phyloP scores from a whole-genome alignment of 1,139 yeast genomes.

The Yamadazyma diddensiae region DNA sequence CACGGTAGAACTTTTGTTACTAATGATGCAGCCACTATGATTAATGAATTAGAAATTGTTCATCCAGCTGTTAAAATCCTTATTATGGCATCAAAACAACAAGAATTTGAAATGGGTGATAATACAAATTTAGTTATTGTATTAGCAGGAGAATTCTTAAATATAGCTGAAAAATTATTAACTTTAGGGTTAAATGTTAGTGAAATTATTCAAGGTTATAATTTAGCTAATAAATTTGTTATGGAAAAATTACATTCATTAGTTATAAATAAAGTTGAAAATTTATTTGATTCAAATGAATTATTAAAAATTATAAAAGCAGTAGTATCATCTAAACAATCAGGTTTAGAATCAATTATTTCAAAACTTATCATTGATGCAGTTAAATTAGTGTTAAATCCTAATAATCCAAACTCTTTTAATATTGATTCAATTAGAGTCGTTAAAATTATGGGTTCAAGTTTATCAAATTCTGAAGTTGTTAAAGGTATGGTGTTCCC shows the following conservation, averaged over 20 bases:
- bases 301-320: slow-evolving; percentile 77
- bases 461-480: slow-evolving; percentile 71
- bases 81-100: slow-evolving; percentile 96
- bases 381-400: slow-evolving; percentile 69
- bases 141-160: slow-evolving; percentile 88
- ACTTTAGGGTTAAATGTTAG: slow-evolving; percentile 86
- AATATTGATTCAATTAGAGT: slow-evolving; percentile 93
- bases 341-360: slow-evolving; percentile 78
- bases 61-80: slow-evolving; percentile 96
- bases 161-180: slow-evolving; percentile 77
- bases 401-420: slow-evolving; percentile 59
- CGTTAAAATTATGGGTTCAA: slow-evolving; percentile 93
- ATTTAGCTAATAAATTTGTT: slow-evolving; percentile 75
- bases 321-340: slow-evolving; percentile 91
- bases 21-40: slow-evolving; percentile 95
- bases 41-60: slow-evolving; percentile 87
- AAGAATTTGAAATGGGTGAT: slow-evolving; percentile 76
- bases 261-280: slow-evolving; percentile 60
- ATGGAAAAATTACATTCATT: slow-evolving; percentile 64
- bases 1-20: slow-evolving; percentile 85
- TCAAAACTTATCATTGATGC: slow-evolving; percentile 86
- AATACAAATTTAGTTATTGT: slow-evolving; percentile 46
- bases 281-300: slow-evolving; percentile 53
- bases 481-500: slow-evolving; percentile 98
- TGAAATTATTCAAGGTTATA: slow-evolving; percentile 88